A percentile compares a stretch with the other conserved stretches of the same genome.
These are phyloP conservation scores for Thermothielavioides terrestris DNA, from an alignment of 495 filamentous ascomycete genomes.

Conservation along the genomic window DNA sequence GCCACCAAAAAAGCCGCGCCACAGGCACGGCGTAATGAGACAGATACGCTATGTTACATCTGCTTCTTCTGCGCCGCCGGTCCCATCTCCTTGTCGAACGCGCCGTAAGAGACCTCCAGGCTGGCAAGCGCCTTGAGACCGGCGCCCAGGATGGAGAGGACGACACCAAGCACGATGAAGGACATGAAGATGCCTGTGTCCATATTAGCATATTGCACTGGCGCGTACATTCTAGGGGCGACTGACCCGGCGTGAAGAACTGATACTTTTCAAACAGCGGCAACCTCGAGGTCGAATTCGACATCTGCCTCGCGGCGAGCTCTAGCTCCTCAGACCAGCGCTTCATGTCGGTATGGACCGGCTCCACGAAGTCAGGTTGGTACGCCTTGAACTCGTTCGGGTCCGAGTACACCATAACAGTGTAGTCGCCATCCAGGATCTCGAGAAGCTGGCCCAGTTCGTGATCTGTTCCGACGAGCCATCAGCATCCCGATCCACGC, in stretches of 20 bases:
- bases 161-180: conserved; percentile 50
- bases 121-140: conserved; percentile 68
- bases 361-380: conserved; percentile 35
- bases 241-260: conserved; percentile 64
- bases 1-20: conserved; percentile 1
- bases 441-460: conserved; percentile 32
- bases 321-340: conserved; percentile 20
- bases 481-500: conserved; percentile 8
- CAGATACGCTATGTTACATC: conserved; percentile 31
- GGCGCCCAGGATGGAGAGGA: conserved; percentile 67
- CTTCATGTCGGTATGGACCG: conserved; percentile 43
- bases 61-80: conserved; percentile 80
- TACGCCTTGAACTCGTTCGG: conserved; percentile 36
- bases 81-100: conserved; percentile 94
- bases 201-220: not conserved
- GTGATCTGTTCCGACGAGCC: conserved; percentile 25
- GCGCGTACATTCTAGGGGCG: too few relatives aligned
- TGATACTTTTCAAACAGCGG: conserved; percentile 87
- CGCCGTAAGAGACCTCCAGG: conserved; percentile 80
- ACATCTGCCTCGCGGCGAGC: conserved; percentile 10
- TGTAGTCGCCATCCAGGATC: conserved; percentile 32
- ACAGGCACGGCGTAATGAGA: not conserved
- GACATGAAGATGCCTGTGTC: conserved; percentile 63
- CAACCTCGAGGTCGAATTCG: conserved; percentile 24
- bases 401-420: conserved; percentile 38